phyloP scores from a whole-genome alignment of 805 yeast genomes.

The Yamadazyma philogaea region DNA sequence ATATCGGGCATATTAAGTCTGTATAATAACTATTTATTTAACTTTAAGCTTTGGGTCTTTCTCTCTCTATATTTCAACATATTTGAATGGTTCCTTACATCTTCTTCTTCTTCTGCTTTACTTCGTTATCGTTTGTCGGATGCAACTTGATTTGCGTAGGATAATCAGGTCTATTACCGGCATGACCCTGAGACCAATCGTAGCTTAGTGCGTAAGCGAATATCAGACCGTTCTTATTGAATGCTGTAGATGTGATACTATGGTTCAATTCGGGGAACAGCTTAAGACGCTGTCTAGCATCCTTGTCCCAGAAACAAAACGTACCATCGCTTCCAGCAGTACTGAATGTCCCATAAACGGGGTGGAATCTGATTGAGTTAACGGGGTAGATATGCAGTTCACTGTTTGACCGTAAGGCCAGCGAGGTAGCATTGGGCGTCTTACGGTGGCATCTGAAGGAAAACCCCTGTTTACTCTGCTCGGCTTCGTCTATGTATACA shows the following conservation, averaged over 20 bases:
- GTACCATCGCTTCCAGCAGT: constrained; percentile 96
- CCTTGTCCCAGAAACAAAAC: constrained; percentile 94
- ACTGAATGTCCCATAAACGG: constrained; percentile 82
- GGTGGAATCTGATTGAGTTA: constrained; percentile 82
- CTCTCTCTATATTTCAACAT: too few relatives aligned
- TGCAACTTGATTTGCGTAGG: constrained; percentile 80
- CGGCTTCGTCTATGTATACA: constrained; percentile 82
- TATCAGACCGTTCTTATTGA: constrained; percentile 78
- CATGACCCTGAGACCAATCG: constrained; percentile 94
- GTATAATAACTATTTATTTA: neutral
- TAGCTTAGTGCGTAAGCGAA: constrained; percentile 90
- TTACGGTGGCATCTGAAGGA: constrained; percentile 95
- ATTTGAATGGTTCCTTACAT: neutral
- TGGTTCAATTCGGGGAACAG: constrained; percentile 67
- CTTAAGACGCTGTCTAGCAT: constrained; percentile 80
- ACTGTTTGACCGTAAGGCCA: constrained; percentile 24
- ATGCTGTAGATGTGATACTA: constrained; percentile 72
- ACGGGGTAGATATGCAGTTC: constrained; percentile 75
- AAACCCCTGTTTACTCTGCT: constrained; percentile 70
- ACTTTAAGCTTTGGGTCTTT: neutral
- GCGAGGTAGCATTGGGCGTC: constrained; percentile 34
- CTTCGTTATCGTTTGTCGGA: constrained; percentile 81
- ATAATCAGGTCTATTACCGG: constrained; percentile 68
- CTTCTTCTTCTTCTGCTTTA: constrained; percentile 52
- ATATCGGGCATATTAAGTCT: neutral